Percentiles rank a stretch among this genome's conserved stretches.
These are phyloP conservation scores for Astrothelium subdiscretum DNA, from an alignment of 495 filamentous ascomycete species.

Conservation along the genomic window DNA sequence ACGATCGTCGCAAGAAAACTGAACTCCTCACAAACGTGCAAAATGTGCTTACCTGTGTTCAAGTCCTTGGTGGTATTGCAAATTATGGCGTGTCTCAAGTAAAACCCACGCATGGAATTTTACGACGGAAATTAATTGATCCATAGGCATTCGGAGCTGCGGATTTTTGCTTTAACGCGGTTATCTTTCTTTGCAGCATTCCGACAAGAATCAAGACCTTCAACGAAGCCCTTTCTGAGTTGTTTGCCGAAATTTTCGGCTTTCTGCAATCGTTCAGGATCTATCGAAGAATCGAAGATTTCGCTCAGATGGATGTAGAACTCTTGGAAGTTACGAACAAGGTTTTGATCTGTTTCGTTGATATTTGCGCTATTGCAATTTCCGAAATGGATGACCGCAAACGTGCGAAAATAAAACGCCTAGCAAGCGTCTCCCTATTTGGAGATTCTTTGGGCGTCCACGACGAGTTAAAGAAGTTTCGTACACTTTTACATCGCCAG, in stretches of 20 bases:
- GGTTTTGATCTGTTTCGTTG: neutral
- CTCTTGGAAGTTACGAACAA: neutral
- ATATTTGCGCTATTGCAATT: neutral
- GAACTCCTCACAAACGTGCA: neutral
- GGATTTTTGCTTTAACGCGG: neutral
- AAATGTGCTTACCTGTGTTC: conserved; percentile 1
- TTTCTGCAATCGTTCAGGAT: neutral
- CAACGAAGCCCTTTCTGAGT: neutral
- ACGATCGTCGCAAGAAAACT: neutral
- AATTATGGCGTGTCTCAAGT: neutral
- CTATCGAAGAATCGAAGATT: neutral
- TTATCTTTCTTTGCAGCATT: neutral
- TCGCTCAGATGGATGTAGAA: neutral
- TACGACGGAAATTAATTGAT: neutral
- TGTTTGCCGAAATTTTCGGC: neutral
- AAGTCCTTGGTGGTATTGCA: neutral
- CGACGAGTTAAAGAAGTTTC: conserved; percentile 4
- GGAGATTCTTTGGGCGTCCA: conserved; percentile 1
- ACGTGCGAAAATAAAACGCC: neutral
- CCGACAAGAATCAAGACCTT: neutral
- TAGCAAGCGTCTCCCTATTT: neutral
- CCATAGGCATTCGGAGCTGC: neutral
- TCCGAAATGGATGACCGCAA: neutral
- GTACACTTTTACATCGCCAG: neutral
- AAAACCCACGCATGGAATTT: neutral